Base-by-base conservation (phyloP, 2,329 filamentous ascomycete species). In the Ambrosiella cleistominuta region DNA sequence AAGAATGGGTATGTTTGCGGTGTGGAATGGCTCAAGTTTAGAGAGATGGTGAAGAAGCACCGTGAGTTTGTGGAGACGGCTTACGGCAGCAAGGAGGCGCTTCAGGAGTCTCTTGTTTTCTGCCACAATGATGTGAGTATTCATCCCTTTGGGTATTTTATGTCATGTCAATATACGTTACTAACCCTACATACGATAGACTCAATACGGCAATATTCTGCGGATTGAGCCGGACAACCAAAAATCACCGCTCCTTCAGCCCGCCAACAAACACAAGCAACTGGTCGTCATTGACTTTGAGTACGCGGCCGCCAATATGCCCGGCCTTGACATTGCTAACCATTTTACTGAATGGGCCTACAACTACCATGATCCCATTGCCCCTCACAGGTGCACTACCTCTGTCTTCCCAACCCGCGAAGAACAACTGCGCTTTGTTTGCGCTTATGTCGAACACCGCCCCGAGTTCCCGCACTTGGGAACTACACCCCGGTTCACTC, bases 291-390 rank as follows among this genome's bases (percentile, higher is more conserved):
- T 98, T 66, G 93, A 98, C 68, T 98, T 98, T 66, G 93, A 98
- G 67, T 98, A 98, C 67, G 86, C 93, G 1, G 90, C 84, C 1
- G 89, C 91, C 59, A 98, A 97, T 67, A 76, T 83, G 0, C 82
- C 82, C 0, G 93, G 89, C 1, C 75, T 88, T 13, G 93, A 98
- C 69, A 97, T 98, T 68, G 93, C 89, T 60, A 98, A 98, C 68
- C 93, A 98, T 70, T 98, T 98, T 70, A 86, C 88, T 0, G 93
- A 98, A 71, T 98, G 93, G 93, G 86, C 88, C 64, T 97, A 97
- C 75, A 91, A 98, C 70, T 98, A 98, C 70, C 90, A 96, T 67
- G 83, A 93, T 66, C 70, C 80, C 2, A 72, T 74, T 47, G 45
- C 36, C 71, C 74, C 88, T 0, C 81, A 80, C 72, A 79, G 75